Base-by-base conservation (phyloP, 2,329 filamentous ascomycete species). In the Aspergillus thermomutatus region DNA sequence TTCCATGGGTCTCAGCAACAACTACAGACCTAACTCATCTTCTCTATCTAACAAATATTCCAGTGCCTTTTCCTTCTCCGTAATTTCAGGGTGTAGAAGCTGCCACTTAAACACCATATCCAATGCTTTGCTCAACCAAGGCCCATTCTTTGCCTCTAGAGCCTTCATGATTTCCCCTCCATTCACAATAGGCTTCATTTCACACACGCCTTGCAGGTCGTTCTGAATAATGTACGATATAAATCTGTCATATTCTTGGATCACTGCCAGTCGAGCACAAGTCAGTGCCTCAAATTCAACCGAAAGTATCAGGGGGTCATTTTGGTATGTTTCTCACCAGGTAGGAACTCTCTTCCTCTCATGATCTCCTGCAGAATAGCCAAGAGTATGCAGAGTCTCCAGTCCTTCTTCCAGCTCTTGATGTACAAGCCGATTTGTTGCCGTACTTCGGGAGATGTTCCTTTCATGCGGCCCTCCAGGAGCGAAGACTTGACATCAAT, bases 91-190 rank as follows among this genome's bases (percentile, higher is more conserved):
- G 68, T 97, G 86, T 40, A 90, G 83, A 52, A 97, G 82, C 74
- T 97, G 94, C 92, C 92, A 97, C 59, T 87, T 86, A 73, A 95
- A 84, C 59, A 91, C 89, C 3, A 92, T 79, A 31, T 95, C 88
- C 49, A 96, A 77, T 3, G 92, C 92, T 48, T 82, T 81, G 53
- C 85, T 85, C 82, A 95, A 89, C 93, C 93, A 97, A n/a, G 80
- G 86, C 0, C 90, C 87, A 60, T 85, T 86, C n/a, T 82, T 76
- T 0, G 82, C 84, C 19, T 75, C 77, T 3, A 97, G 79, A 3
- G 83, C 85, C 60, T 86, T 82, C 19, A 86, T 83, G 21, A 97
- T 82, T 52, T 87, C 79, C 41, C 83, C 88, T 17, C 94, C 93
- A 68, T 95, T 90, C 34, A 96, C 79, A 25, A 91, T 76, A 4